Evolutionary conservation across 441 rosid genomes (phyloP).

Genomic region (Eruca vesicaria): DNA sequence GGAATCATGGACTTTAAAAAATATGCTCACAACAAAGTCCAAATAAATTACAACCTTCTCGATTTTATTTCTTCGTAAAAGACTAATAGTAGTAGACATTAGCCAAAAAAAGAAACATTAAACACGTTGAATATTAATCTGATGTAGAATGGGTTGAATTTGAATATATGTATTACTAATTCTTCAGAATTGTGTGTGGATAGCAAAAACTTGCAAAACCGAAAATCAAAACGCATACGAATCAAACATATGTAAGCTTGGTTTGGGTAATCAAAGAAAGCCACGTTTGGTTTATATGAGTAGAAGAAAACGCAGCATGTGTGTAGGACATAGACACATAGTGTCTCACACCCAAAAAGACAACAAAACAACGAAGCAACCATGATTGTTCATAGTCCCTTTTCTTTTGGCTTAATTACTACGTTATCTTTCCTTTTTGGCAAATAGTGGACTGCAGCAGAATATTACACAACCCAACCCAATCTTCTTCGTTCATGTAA

Average conservation of each 20-base stretch:
- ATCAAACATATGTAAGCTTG: background rate
- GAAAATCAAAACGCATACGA: background rate
- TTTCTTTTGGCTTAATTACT: slow-evolving; percentile 10
- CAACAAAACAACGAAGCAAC: slow-evolving; percentile 33
- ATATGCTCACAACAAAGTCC: slow-evolving; percentile 23
- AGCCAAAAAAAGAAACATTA: background rate
- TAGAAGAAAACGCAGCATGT: slow-evolving; percentile 23
- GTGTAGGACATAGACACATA: slow-evolving; percentile 27
- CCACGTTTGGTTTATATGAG: background rate
- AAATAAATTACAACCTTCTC: slow-evolving; percentile 23
- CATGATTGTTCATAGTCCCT: slow-evolving; percentile 6
- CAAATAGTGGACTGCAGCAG: slow-evolving; percentile 28
- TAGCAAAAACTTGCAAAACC: background rate
- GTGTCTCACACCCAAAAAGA: slow-evolving; percentile 22
- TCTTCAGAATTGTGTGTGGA: background rate
- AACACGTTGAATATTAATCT: background rate
- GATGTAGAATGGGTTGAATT: background rate
- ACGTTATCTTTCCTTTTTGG: slow-evolving; percentile 33
- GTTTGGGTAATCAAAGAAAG: background rate
- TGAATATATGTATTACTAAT: background rate
- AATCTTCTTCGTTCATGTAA: background rate
- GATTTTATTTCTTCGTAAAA: background rate
- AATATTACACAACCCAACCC: slow-evolving; percentile 10
- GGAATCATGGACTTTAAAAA: background rate
- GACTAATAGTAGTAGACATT: background rate